phyloP scores from a whole-genome alignment of 2,329 filamentous ascomycete genomes.

The Sporothrix pallida region DNA sequence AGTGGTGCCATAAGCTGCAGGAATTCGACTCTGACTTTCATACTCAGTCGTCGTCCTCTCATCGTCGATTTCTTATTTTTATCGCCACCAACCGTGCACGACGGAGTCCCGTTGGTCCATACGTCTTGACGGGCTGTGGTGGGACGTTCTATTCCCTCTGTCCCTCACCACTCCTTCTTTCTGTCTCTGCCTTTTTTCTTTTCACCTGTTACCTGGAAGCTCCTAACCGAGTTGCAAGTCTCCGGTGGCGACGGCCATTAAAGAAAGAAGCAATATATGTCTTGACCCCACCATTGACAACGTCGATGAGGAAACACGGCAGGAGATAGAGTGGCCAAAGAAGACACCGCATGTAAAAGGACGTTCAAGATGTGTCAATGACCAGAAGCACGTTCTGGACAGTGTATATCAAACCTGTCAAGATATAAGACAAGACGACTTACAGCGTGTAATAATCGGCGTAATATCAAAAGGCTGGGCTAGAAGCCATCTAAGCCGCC shows the following conservation, averaged over 20 bases:
- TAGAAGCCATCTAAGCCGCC: not conserved
- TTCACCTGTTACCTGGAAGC: not conserved
- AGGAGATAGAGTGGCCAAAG: not conserved
- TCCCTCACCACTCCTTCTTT: not conserved
- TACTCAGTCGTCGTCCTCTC: not conserved
- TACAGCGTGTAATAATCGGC: not conserved
- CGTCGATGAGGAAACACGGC: constrained; percentile 12
- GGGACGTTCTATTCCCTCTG: not conserved
- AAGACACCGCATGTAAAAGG: not conserved
- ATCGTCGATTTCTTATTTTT: not conserved
- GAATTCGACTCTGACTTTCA: not conserved
- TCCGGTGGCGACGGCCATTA: not conserved
- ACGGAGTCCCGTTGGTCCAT: constrained; percentile 14
- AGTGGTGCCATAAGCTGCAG: constrained; percentile 22
- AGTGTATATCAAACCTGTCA: no score
- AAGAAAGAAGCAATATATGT: constrained; percentile 2
- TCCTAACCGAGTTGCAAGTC: constrained; percentile 8
- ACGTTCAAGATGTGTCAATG: not conserved
- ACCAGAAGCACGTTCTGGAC: not conserved
- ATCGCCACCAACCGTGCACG: constrained; percentile 15
- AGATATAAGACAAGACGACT: not conserved
- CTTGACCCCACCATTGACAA: not conserved
- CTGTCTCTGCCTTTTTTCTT: not conserved
- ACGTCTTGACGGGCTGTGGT: not conserved
- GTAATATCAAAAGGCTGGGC: not conserved